phyloP scores from a whole-genome alignment of 75 land plant species.

The Picea sitchensis region DNA sequence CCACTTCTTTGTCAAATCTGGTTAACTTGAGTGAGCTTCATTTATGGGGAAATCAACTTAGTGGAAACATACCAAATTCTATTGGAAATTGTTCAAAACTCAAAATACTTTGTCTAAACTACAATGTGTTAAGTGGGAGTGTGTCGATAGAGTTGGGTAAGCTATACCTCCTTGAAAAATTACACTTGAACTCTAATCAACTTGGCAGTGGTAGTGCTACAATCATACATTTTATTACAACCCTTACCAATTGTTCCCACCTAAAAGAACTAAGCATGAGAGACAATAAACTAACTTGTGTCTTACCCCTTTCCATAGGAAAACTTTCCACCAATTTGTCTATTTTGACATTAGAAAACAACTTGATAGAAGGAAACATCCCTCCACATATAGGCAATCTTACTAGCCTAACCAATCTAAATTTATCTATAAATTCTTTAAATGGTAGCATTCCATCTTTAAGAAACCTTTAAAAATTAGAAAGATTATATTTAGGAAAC shows the following conservation, averaged over 20 bases:
- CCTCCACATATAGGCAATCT: slow-evolving; percentile 29
- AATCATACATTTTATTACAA: slow-evolving; percentile 16
- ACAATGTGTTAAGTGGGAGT: background rate
- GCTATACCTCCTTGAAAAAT: slow-evolving; percentile 26
- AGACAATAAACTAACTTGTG: slow-evolving; percentile 13
- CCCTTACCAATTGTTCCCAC: slow-evolving; percentile 1
- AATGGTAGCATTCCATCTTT: slow-evolving; percentile 28
- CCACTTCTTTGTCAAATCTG: no score
- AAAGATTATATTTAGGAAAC: slow-evolving; percentile 6
- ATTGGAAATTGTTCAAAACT: no score
- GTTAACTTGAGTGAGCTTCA: no score
- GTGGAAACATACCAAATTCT: no score
- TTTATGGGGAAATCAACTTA: no score
- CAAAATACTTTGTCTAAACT: no score
- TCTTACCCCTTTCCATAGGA: slow-evolving; percentile 8
- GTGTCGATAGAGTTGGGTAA: slow-evolving; percentile 18
- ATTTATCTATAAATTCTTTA: slow-evolving; percentile 26
- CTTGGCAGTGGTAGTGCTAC: background rate
- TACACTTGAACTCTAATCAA: slow-evolving; percentile 18
- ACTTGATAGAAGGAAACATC: slow-evolving; percentile 20
- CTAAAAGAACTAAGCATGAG: slow-evolving; percentile 10
- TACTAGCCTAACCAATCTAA: slow-evolving; percentile 14
- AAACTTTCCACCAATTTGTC: slow-evolving; percentile 7
- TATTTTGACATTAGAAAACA: background rate
- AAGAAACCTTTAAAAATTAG: slow-evolving; percentile 22